A percentile compares a stretch with the other conserved stretches of the same genome.
These are phyloP conservation scores for Boletus fagicola DNA, from an alignment of 768 basidiomycete species.

Conservation along the genomic window DNA sequence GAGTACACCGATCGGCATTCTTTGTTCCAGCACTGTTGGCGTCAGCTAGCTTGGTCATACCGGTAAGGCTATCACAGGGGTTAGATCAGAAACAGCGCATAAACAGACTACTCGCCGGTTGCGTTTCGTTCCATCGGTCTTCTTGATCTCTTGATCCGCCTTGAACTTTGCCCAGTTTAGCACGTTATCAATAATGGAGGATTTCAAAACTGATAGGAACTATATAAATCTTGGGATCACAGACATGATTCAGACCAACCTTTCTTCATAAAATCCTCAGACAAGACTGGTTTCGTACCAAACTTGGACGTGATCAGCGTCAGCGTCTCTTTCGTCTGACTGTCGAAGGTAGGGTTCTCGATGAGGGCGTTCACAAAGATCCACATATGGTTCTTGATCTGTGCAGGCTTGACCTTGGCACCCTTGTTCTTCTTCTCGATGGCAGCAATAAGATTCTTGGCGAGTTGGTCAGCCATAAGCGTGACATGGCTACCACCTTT, in stretches of 20 bases:
- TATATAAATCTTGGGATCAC: constrained; percentile 2
- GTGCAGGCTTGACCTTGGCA: constrained; percentile 87
- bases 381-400: constrained; percentile 98
- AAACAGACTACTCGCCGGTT: constrained; percentile 54
- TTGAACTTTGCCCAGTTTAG: constrained; percentile 97
- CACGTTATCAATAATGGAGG: constrained; percentile 87
- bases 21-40: constrained; percentile 96
- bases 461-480: constrained; percentile 81
- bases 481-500: constrained; percentile 96
- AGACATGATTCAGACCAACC: constrained; percentile 44
- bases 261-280: constrained; percentile 97
- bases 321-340: constrained; percentile 96
- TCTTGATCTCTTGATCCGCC: constrained; percentile 94
- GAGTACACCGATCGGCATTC: constrained; percentile 77
- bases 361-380: constrained; percentile 94
- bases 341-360: constrained; percentile 98
- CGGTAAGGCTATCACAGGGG: constrained; percentile 61
- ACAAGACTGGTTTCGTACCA: constrained; percentile 77
- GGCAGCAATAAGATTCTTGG: constrained; percentile 74
- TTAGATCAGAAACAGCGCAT: constrained; percentile 5
- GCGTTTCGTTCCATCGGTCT: constrained; percentile 90
- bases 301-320: constrained; percentile 88
- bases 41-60: constrained; percentile 90
- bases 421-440: constrained; percentile 98
- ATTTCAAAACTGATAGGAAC: constrained; percentile 66